Base-by-base conservation (phyloP, 179 eudicot species). In the Patellifolia procumbens region DNA sequence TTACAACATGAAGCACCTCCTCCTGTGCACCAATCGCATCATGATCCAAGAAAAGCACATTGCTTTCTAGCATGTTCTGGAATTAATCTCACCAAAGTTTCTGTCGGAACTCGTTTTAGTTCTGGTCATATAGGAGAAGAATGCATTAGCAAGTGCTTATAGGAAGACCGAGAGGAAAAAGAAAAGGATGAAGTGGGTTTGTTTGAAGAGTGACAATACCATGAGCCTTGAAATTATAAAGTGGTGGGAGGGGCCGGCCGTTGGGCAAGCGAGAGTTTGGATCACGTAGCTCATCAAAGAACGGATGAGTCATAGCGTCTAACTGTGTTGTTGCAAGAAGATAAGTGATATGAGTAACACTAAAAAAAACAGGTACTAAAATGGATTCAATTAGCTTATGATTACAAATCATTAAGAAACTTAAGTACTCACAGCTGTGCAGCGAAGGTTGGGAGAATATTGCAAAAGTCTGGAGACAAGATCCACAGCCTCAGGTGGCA, bases 401-500 rank as follows among this genome's bases (percentile, higher is more conserved):
- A 32, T 1, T 5, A 24, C 37, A 45, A 7, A 60, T 39, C 24
- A 59, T 26, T 34, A 32, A 8, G 2, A 43, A 19, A 62, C 13
- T 24, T 43, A 15, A 20, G 49, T 6, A 86, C 98, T 91, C 78
- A 93, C 98, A 87, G 97, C 97, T 58, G 97, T 75, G 86, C 92
- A 84, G 11, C 98, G 88, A 58, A 93, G 86, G 75, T 90, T 87
- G 13, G 98, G 98, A 58, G 97, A 91, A 86, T 93, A 93, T 76
- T 93, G 98, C 74, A 93, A 81, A 68, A 93, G 89, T 79, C 97
- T 85, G 46, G 98, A 93, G 60, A 93, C 97, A 24, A 93, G 95
- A 86, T 93, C 98, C 48, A 93, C 97, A 64, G 98, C 98, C 84
- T 93, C 97, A 62, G 95, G 97, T 39, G 98, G 95, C 89, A 89